Base-by-base conservation (phyloP, 805 yeast species). In the Yarrowia yakushimensis region DNA sequence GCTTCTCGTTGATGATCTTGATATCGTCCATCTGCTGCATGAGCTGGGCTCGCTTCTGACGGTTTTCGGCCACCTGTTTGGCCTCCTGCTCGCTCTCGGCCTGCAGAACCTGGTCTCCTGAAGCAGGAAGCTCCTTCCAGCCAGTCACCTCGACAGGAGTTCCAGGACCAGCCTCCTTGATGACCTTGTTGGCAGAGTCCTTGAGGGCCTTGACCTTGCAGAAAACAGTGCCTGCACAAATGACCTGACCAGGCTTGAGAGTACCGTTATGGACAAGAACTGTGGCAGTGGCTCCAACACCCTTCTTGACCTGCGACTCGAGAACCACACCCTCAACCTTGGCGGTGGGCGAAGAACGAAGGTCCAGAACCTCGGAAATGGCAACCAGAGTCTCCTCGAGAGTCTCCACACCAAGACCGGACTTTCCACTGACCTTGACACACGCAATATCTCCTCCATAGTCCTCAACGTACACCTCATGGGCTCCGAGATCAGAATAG, bases 371-470 rank as follows among this genome's bases (percentile, higher is more conserved):
- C 66, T 94, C 99, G 55, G 96, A 85, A 55, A 91, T 80, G 0
- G 97, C 83, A 23, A 90, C 82, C 46, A 94, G 85, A 1, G 96
- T 89, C 73, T 93, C 97, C 71, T 92, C 97, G 28, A 94, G 77
- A 57, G 88, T 85, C 66, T 88, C 93, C 87, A 94, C 91, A 64
- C 94, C 94, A 66, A 86, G 74, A 0, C 98, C 97, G 0, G 97
- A 88, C 64, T 86, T 83, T 0, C 96, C 98, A 36, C 96, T 88
- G 0, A 94, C 93, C 57, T 83, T 82, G 2, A 94, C 90, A 0
- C 89, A 86, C 71, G 91, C 97, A 5, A 91, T 86, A 41, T 94
- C 98, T 61, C 99, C 99, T 63, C 99, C 99, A 69, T 87, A 89
- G 66, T 87, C 92, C 71, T 94, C 99, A 28, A 90, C 86, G 64